Base-by-base conservation (phyloP, 108 stramenopile species). In the Skeletonema tropicum region DNA sequence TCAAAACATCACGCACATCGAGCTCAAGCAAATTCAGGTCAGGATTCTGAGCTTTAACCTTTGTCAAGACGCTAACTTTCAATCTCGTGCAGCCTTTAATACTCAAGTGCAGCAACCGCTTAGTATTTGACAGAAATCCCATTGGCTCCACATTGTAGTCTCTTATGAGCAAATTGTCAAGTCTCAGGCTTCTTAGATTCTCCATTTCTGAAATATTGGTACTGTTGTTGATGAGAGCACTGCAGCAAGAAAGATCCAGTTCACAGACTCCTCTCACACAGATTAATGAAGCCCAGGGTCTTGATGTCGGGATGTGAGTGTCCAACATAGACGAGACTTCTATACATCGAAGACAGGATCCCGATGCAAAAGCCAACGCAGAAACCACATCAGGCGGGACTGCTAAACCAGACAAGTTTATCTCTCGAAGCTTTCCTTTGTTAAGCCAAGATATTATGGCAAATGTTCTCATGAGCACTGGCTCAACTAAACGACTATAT, bases 361-460 rank as follows among this genome's bases (percentile, higher is more conserved):
- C 52, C 10, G 52, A 55, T 55, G 52, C 52, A 55, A 55, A 17
- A 55, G 52, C 52, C 2, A 55, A 9, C 19, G 52, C 23, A 8
- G 52, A 55, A 5, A 55, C 35, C 38, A 11, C 19, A 17, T 36
- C 7, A 2, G 57, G 38, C 6, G 41, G 15, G 23, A 12, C 15
- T 1, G 5, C 17, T 10, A 64, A 21, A 21, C 39, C 64, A 19
- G 11, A 5, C 30, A 64, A 48, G 26, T 64, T 13, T 10, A 72
- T 11, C 12, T 64, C 17, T 64, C 57, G 57, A 6, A 72, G 14
- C 17, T 42, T 63, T 8, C 71, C 71, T 41, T 29, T 42, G 64
- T 72, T 72, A 2, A 72, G 29, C 71, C 71, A 72, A 59, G 71
- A 31, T 14, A 72, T 72, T 11, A 42, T 31, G 21, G 71, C 71